Evolutionary conservation across 768 basidiomycete genomes (phyloP).

Genomic region (Inosperma sp.): DNA sequence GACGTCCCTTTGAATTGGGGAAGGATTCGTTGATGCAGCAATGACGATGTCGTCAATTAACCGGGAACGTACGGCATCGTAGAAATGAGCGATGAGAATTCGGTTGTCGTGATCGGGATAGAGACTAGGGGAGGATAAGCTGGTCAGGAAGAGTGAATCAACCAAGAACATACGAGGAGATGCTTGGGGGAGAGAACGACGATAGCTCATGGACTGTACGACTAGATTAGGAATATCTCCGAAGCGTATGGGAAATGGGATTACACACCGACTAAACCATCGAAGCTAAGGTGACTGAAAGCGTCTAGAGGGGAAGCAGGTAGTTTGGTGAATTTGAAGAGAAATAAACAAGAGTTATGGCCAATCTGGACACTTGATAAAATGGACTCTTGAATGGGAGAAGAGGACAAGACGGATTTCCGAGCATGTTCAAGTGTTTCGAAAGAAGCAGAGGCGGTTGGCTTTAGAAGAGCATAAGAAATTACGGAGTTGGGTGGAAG

Average conservation of each 20-base stretch:
- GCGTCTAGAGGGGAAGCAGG: constrained; percentile 3
- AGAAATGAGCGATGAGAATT: constrained; percentile 45
- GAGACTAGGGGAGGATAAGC: constrained; percentile 16
- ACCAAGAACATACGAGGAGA: constrained; percentile 12
- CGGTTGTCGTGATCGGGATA: constrained; percentile 42
- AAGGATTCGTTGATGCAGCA: constrained; percentile 29
- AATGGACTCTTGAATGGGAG: constrained; percentile 44
- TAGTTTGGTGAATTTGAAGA: constrained; percentile 37
- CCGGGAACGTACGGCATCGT: constrained; percentile 56
- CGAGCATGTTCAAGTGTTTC: constrained; percentile 56
- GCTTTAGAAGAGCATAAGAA: constrained; percentile 40
- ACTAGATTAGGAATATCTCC: background rate
- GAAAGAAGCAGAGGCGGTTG: constrained; percentile 21
- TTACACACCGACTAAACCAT: constrained; percentile 50
- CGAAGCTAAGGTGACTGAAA: constrained; percentile 40
- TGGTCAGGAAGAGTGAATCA: background rate
- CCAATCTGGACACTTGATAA: constrained; percentile 48
- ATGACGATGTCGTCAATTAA: constrained; percentile 52
- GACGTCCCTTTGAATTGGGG: constrained; percentile 28
- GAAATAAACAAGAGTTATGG: constrained; percentile 45
- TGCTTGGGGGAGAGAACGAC: constrained; percentile 17
- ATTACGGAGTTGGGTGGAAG: constrained; percentile 43
- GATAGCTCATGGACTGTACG: constrained; percentile 15
- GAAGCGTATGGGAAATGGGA: background rate
- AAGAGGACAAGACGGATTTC: constrained; percentile 39